phyloP scores from a whole-genome alignment of 768 basidiomycete species.

The Mycena epipterygia region DNA sequence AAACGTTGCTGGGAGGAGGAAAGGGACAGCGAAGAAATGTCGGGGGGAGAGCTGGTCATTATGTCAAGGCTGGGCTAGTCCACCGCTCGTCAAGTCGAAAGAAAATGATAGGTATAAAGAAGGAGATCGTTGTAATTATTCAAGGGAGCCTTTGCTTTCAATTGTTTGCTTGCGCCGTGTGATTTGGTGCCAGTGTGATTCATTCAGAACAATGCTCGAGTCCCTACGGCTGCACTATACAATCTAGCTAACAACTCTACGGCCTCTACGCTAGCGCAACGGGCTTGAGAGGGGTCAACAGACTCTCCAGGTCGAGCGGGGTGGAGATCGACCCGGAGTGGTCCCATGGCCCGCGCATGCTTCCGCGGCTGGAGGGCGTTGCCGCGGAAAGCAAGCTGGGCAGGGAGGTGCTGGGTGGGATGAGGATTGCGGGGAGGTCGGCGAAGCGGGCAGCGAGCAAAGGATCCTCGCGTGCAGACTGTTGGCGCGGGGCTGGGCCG shows the following conservation, averaged over 20 bases:
- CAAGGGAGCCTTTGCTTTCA: neutral
- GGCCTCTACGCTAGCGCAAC: slow-evolving; percentile 54
- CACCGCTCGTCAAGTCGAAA: slow-evolving; percentile 51
- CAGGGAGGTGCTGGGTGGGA: slow-evolving; percentile 14
- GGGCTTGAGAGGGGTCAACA: slow-evolving; percentile 63
- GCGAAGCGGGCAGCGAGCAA: slow-evolving; percentile 39
- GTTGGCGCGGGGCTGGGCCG: slow-evolving; percentile 38
- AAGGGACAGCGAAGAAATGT: slow-evolving; percentile 84
- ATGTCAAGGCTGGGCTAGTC: slow-evolving; percentile 48
- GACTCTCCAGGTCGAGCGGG: slow-evolving; percentile 59
- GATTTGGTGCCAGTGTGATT: too few relatives aligned
- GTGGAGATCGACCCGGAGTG: slow-evolving; percentile 61
- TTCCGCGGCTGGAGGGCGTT: slow-evolving; percentile 30
- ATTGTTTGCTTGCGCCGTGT: neutral
- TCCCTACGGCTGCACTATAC: too few relatives aligned
- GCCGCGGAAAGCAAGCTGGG: slow-evolving; percentile 21
- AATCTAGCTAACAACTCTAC: too few relatives aligned
- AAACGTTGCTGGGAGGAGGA: slow-evolving; percentile 82
- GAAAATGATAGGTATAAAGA: slow-evolving; percentile 36
- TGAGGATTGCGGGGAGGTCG: slow-evolving; percentile 31
- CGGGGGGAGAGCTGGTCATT: slow-evolving; percentile 88
- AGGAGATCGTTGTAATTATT: slow-evolving; percentile 28
- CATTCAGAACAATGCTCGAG: too few relatives aligned
- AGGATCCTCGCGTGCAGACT: slow-evolving; percentile 39
- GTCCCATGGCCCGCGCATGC: slow-evolving; percentile 70